Evolutionary conservation across 106 monocot genomes (phyloP), one percentile per base, ranked within the genome.

Genomic region (Dendrobium catenatum): DNA sequence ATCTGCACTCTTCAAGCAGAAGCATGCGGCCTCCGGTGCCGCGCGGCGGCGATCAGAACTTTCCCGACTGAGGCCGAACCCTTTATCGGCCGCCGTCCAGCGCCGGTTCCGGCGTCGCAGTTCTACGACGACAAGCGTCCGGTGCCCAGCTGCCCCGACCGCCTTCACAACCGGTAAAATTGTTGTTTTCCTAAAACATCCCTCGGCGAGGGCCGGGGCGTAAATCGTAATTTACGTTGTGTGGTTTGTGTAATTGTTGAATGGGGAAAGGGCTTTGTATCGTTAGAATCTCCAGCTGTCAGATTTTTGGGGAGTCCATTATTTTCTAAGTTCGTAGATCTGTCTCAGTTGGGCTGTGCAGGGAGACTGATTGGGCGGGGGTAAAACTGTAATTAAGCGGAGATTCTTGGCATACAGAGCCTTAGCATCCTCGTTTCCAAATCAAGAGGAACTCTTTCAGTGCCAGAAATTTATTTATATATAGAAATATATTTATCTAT

Each of bases 101-200:
- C 7, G 43, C 19, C 59, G 5, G 1, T 6, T 72, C 54, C 58
- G 72, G 68, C 56, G 55, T 68, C 6, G 4, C 16, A 24, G 31
- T 80, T 81, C 15, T 78, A 81, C 29, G 87, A 87, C 51, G 64
- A 47, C 33, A 87, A 87, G 61, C 84, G 87, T 47, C 81, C 72
- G 72, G 80, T 87, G 19, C 81, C 87, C 40, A 87, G 87, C 84
- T 84, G 87, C 61, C 87, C 87, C 6, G 87, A 87, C 48, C 87
- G 77, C 67, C 84, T 87, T 19, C 87, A 87, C 73, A 87, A 87
- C 78, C 77, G 87, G 80, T 84, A 84, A 79, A 16, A 73, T 46
- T 68, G 73, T 26, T 9, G 1, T 73, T 49, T 72, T 24, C 16
- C 81, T 31, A 2, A 73, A 78, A 43, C 78, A 51, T 55, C 68